Conservation (phyloP, 2,329 filamentous ascomycete genomes). For the Aspergillus floridensis region DNA sequence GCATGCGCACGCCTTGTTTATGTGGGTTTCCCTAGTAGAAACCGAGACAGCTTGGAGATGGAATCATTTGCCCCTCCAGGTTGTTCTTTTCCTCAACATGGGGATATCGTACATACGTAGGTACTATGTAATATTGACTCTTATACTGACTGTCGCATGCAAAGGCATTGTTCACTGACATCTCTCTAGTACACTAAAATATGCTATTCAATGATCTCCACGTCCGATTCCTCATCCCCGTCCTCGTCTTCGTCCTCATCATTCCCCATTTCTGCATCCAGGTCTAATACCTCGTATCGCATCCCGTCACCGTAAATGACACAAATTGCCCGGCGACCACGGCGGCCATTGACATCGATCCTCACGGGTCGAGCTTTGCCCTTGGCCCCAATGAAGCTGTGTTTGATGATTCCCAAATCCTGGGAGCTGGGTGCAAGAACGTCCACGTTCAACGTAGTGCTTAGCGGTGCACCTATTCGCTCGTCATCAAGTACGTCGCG, state of each 20-base stretch:
- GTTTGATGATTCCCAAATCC: conserved; percentile 36
- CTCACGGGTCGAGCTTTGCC: conserved; percentile 48
- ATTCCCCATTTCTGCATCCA: conserved; percentile 46
- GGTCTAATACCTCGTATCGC: conserved; percentile 56
- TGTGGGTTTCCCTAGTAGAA: too few relatives aligned
- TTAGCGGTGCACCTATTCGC: conserved; percentile 12
- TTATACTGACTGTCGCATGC: too few relatives aligned
- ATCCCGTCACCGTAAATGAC: conserved; percentile 54
- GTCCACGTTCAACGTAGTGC: conserved; percentile 18
- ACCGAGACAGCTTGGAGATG: too few relatives aligned
- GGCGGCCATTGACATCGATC: conserved; percentile 56
- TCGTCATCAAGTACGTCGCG: conserved; percentile 12
- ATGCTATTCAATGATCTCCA: too few relatives aligned
- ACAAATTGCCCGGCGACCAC: conserved; percentile 52
- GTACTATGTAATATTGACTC: too few relatives aligned
- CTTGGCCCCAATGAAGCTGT: conserved; percentile 42
- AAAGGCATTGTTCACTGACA: too few relatives aligned
- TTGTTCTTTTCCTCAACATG: too few relatives aligned
- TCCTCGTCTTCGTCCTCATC: conserved; percentile 29
- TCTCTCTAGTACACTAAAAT: too few relatives aligned
- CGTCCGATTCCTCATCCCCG: conserved; percentile 13
- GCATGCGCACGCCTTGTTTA: too few relatives aligned
- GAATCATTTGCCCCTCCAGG: too few relatives aligned
- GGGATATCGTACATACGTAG: too few relatives aligned
- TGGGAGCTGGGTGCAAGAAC: conserved; percentile 16